Percentiles rank a stretch among this genome's conserved stretches.
phyloP scores from a whole-genome alignment of 306 rosid species.

The Oxytropis ochrocephala region DNA sequence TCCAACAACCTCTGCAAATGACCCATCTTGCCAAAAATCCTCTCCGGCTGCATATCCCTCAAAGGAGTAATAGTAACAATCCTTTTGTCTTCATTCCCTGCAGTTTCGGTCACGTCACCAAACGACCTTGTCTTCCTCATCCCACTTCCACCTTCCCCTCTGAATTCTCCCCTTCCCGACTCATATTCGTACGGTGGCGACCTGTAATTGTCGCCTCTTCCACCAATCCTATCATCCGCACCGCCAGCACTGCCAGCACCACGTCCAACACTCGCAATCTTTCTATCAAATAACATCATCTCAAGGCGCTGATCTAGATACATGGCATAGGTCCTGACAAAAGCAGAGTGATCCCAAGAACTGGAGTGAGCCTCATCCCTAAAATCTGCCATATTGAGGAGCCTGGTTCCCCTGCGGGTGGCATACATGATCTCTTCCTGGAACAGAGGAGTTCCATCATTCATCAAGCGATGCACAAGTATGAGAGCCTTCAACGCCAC shows the following conservation, averaged over 20 bases:
- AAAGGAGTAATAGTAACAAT: conserved; percentile 65
- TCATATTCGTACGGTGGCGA: conserved; percentile 82
- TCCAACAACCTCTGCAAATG: conserved; percentile 90
- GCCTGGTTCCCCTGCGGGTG: conserved; percentile 84
- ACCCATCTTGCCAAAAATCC: conserved; percentile 78
- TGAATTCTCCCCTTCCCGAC: conserved; percentile 39
- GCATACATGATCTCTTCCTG: conserved; percentile 90
- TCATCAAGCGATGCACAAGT: conserved; percentile 72
- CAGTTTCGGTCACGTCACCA: conserved; percentile 67
- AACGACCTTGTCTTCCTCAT: conserved; percentile 80
- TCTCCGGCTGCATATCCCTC: conserved; percentile 87
- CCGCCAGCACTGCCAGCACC: neutral
- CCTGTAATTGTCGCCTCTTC: conserved; percentile 49
- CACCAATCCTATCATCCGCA: conserved; percentile 46
- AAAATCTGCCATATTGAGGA: conserved; percentile 79
- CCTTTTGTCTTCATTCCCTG: conserved; percentile 42
- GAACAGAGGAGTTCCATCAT: conserved; percentile 68
- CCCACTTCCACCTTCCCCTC: conserved; percentile 54
- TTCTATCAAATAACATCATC: conserved; percentile 57
- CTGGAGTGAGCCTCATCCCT: conserved; percentile 95
- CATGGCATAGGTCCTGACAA: conserved; percentile 80
- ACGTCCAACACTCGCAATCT: conserved; percentile 18
- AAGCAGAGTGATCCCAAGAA: conserved; percentile 97
- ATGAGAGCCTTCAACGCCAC: conserved; percentile 79
- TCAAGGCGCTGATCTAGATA: conserved; percentile 89